A percentile compares a stretch with the other conserved stretches of the same genome.
These are phyloP conservation scores for Solanum sejunctum DNA, from an alignment of 257 asterid genomes.

Conservation along the genomic window DNA sequence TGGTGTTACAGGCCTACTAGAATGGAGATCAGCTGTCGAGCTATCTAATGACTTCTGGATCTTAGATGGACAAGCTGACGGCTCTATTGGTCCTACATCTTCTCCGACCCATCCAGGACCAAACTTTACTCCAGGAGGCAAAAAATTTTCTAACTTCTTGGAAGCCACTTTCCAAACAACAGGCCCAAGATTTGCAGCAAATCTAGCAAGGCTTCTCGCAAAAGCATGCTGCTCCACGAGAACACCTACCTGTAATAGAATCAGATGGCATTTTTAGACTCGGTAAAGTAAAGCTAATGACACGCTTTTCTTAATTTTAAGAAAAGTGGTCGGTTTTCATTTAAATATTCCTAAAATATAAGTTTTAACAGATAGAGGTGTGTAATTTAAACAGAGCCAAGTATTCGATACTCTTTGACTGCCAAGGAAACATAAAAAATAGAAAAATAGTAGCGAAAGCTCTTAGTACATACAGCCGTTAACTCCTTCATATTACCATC, in stretches of 20 bases:
- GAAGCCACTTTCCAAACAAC: conserved; percentile 75
- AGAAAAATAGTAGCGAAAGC: neutral
- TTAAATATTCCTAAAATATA: neutral
- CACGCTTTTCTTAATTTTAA: neutral
- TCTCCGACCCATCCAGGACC: conserved; percentile 99
- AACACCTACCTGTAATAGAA: conserved; percentile 58
- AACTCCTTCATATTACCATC: conserved; percentile 47
- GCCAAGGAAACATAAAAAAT: neutral
- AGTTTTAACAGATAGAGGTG: neutral
- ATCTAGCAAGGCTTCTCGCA: conserved; percentile 79
- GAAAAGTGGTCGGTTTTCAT: neutral
- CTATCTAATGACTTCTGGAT: conserved; percentile 26
- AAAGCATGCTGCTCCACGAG: conserved; percentile 63
- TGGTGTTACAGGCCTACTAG: conserved; percentile 24
- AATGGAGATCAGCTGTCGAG: conserved; percentile 13
- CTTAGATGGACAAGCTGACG: conserved; percentile 23
- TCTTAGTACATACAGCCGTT: conserved; percentile 38
- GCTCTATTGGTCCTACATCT: conserved; percentile 23
- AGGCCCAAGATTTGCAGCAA: conserved; percentile 82
- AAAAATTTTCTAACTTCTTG: conserved; percentile 31
- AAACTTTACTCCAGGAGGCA: conserved; percentile 55
- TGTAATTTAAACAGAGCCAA: neutral
- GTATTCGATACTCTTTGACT: neutral
- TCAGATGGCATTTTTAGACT: neutral
- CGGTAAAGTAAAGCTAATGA: neutral